Evolutionary conservation across 768 basidiomycete genomes (phyloP), one percentile per base, ranked within the genome.

Genomic region (Boletus pseudo-olivaceus): DNA sequence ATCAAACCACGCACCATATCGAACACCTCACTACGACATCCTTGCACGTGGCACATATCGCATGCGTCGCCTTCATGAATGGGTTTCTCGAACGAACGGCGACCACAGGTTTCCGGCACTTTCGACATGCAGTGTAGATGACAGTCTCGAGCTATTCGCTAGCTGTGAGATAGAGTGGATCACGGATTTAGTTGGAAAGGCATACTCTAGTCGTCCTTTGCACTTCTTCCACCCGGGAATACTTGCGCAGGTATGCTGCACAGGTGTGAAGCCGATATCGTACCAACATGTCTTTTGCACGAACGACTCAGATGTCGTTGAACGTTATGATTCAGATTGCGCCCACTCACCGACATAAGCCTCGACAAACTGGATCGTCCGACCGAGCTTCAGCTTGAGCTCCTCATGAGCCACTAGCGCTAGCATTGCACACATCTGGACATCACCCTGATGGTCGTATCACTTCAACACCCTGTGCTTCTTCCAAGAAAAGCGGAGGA

Each of bases 371-470:
- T 78, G 75, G 19, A 74, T 62, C 26, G 72, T 72, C 42, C 84
- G 73, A 43, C 62, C 64, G 20, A 68, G 65, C 1, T 73, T 67
- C n/a, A 89, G 66, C 35, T 63, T 59, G 40, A 93, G 71, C 62
- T 90, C 87, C 41, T 75, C 61, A 0, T 78, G 74, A 7, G 84
- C 87, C 19, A 92, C 71, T 1, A 88, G 62, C 4, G 81, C 75
- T 15, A 93, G 64, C 77, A 88, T 81, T 1, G 88, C 82, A 68
- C 89, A 91, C 77, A 84, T 88, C 62, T 91, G 90, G 1, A 90
- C 74, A 62, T 93, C 85, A 14, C 90, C 90, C 86, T 91, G 54
- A 44, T 26, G 15, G n/a, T 55, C 39, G 20, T 17, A 37, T 14
- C 20, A 50, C 42, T 51, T 60, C 27, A 57, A 32, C 11, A 8